phyloP scores from a whole-genome alignment of 192 early-diverging fungal species.

The Glomus cerebriforme region DNA sequence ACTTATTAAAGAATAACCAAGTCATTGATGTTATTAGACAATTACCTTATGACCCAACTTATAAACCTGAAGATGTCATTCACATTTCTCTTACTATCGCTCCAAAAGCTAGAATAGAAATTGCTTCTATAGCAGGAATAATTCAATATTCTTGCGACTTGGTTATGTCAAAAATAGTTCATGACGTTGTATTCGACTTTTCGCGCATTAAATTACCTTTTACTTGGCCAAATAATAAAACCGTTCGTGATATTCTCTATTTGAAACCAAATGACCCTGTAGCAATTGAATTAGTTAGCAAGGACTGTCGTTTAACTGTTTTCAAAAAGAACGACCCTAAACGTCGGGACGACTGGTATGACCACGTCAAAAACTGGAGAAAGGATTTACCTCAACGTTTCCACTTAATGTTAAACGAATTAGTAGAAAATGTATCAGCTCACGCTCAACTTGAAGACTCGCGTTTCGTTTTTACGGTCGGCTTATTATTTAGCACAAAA shows the following conservation, averaged over 20 bases:
- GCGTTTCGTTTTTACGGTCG: constrained; percentile 21
- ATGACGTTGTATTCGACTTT: constrained; percentile 26
- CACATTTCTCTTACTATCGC: not conserved
- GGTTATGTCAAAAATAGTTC: not conserved
- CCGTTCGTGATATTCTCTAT: constrained; percentile 23
- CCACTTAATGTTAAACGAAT: constrained; percentile 33
- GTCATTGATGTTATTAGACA: not conserved
- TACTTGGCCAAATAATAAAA: constrained; percentile 17
- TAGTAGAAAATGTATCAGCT: constrained; percentile 32
- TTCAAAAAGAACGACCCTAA: constrained; percentile 24
- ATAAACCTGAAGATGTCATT: constrained; percentile 6
- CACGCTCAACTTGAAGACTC: constrained; percentile 25
- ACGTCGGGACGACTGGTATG: constrained; percentile 28
- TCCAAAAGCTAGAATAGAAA: constrained; percentile 21
- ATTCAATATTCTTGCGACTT: constrained; percentile 29
- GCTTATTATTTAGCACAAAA: constrained; percentile 20
- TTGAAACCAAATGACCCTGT: not conserved
- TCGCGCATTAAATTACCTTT: constrained; percentile 15
- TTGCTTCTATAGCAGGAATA: constrained; percentile 16
- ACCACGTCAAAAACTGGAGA: constrained; percentile 24
- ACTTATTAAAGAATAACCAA: not conserved
- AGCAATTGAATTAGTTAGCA: constrained; percentile 27
- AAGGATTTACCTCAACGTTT: constrained; percentile 18
- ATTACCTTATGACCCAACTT: not conserved
- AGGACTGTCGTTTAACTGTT: constrained; percentile 28